These are phyloP conservation scores for Aspergillus proliferans DNA, from an alignment of 2,329 filamentous ascomycete species.

Conservation along the genomic window DNA sequence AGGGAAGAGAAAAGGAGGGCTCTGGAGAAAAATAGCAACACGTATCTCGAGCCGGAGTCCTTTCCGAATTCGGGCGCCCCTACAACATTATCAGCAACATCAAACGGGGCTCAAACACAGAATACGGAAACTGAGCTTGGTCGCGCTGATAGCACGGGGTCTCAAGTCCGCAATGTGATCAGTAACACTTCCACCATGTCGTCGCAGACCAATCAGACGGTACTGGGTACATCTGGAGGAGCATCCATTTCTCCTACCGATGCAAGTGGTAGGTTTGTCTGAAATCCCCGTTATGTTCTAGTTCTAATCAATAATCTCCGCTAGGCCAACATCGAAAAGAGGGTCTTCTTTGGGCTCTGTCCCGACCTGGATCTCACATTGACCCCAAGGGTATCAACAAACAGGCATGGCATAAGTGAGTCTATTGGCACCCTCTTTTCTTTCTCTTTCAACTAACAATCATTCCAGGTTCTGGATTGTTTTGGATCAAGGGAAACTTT, in stretches of 20 bases:
- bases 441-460: neutral
- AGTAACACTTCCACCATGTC: conserved; percentile 43
- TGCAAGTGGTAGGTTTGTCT: conserved; percentile 23
- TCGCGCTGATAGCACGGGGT: conserved; percentile 67
- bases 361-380: conserved; percentile 84
- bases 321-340: conserved; percentile 73
- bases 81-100: conserved; percentile 20
- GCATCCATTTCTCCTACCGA: conserved; percentile 16
- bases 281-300: neutral
- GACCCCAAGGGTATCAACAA: conserved; percentile 95
- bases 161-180: conserved; percentile 53
- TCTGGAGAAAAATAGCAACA: conserved; percentile 78
- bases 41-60: conserved; percentile 64
- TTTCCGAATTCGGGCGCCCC: conserved; percentile 37
- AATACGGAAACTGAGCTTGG: conserved; percentile 64
- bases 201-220: conserved; percentile 32
- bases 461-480: conserved; percentile 87
- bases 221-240: conserved; percentile 20
- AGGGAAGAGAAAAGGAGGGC: conserved; percentile 87
- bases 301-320: neutral
- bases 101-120: conserved; percentile 44
- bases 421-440: conserved; percentile 14
- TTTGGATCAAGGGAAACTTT: conserved; percentile 89
- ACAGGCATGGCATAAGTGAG: conserved; percentile 97
- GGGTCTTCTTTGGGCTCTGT: conserved; percentile 89